A percentile compares a stretch with the other conserved stretches of the same genome.
phyloP scores from a whole-genome alignment of 2,329 filamentous ascomycete genomes.

The Sphaerulina vaccinii region DNA sequence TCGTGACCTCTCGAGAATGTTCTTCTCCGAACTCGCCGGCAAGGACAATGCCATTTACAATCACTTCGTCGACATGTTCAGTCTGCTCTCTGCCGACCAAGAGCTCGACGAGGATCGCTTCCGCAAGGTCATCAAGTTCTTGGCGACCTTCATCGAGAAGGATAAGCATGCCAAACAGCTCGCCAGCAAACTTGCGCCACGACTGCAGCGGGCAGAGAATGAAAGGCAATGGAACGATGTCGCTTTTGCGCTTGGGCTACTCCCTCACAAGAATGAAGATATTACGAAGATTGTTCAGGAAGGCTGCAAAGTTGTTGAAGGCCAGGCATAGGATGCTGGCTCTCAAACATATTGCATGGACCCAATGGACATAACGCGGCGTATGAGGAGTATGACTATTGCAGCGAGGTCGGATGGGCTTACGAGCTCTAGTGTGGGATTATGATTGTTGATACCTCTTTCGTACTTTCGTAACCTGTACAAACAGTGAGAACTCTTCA shows the following conservation, averaged over 20 bases:
- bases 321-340: conserved; percentile 3
- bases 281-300: conserved; percentile 74
- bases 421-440: conserved; percentile 1
- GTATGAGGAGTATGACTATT: neutral
- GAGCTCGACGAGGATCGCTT: conserved; percentile 82
- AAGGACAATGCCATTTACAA: conserved; percentile 99
- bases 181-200: conserved; percentile 84
- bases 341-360: neutral
- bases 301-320: conserved; percentile 62
- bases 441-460: neutral
- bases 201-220: conserved; percentile 80
- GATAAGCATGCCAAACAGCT: conserved; percentile 97
- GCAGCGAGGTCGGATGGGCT: neutral
- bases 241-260: conserved; percentile 80
- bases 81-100: conserved; percentile 78
- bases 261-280: conserved; percentile 92
- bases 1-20: conserved; percentile 92
- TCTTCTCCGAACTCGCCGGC: conserved; percentile 94
- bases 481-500: neutral
- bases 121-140: conserved; percentile 82
- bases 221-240: conserved; percentile 98
- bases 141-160: conserved; percentile 97
- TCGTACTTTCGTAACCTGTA: neutral
- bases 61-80: conserved; percentile 99
- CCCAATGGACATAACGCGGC: conserved; percentile 3